Conservation (phyloP, 1,139 yeast genomes). For the Pichia sp. region DNA sequence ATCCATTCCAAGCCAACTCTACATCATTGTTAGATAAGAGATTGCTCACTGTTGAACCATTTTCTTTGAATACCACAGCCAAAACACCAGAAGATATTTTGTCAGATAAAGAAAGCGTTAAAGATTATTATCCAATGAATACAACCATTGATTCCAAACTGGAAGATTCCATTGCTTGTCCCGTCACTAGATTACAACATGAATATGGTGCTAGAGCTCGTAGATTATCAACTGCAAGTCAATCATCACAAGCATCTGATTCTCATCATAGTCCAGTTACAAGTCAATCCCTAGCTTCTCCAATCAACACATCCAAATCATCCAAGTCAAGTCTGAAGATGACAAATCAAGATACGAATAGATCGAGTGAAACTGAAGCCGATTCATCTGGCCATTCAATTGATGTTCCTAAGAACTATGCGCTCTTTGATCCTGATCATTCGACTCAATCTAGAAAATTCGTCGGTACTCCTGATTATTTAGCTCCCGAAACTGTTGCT, state of each 20-base stretch:
- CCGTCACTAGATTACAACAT: constrained; percentile 15
- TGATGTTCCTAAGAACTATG: constrained; percentile 38
- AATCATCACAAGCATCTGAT: constrained; percentile 38
- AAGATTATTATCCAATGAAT: constrained; percentile 5
- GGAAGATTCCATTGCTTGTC: constrained; percentile 1
- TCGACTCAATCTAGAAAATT: constrained; percentile 53
- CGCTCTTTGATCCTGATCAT: constrained; percentile 67
- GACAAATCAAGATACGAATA: background rate
- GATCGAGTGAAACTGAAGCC: constrained; percentile 6
- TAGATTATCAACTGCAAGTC: constrained; percentile 34
- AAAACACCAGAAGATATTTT: background rate
- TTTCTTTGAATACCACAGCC: constrained; percentile 46
- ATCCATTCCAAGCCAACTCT: constrained; percentile 32
- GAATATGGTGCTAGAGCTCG: constrained; percentile 21
- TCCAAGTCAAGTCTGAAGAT: background rate
- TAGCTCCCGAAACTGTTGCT: constrained; percentile 93
- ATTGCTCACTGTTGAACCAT: constrained; percentile 39
- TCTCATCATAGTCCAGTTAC: background rate
- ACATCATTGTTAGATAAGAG: background rate
- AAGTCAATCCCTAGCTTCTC: constrained; percentile 40
- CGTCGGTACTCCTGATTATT: constrained; percentile 97
- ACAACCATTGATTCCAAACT: background rate
- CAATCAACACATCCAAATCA: constrained; percentile 26
- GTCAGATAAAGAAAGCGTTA: background rate
- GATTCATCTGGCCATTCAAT: background rate